These are phyloP conservation scores for Fusarium newnesense DNA, from an alignment of 2,329 filamentous ascomycete species.

Conservation along the genomic window DNA sequence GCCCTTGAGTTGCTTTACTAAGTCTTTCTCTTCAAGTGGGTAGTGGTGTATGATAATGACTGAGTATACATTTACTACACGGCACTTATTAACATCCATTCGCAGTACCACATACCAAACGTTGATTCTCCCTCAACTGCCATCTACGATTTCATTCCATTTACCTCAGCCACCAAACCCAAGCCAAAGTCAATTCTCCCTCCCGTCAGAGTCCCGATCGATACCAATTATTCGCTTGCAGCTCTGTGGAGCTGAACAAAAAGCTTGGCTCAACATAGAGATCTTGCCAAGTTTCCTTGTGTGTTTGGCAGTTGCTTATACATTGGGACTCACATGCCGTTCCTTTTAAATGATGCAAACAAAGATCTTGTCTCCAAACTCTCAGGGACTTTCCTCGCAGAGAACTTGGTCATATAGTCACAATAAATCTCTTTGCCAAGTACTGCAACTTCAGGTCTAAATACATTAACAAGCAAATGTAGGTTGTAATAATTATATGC, in stretches of 20 bases:
- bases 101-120: neutral
- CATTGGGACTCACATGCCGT: neutral
- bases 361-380: neutral
- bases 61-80: neutral
- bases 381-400: no score
- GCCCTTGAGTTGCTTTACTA: neutral
- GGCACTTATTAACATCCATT: neutral
- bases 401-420: neutral
- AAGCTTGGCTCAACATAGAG: slow-evolving; percentile 11
- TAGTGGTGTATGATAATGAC: neutral
- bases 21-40: neutral
- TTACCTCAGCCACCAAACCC: neutral
- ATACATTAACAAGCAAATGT: neutral
- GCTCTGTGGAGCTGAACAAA: neutral
- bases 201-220: neutral
- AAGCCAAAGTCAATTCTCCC: neutral
- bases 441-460: neutral
- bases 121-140: neutral
- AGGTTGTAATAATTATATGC: slow-evolving; percentile 10
- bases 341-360: neutral
- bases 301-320: neutral
- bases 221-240: neutral
- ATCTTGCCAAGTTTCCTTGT: neutral
- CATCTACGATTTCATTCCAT: neutral
- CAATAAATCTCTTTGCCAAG: neutral